Conservation (phyloP, 345 rosid species). For the Syzygium aqueum region DNA sequence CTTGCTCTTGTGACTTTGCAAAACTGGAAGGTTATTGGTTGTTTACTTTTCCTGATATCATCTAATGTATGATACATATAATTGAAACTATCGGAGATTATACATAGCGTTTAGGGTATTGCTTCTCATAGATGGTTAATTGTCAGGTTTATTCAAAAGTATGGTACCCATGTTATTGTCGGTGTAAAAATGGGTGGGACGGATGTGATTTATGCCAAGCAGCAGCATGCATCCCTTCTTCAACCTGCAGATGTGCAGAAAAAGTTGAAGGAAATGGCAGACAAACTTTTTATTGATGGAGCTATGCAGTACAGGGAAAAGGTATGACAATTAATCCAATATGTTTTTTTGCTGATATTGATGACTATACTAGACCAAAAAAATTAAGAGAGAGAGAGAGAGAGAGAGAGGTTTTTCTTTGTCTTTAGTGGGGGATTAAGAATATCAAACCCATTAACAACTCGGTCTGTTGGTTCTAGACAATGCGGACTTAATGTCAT, state of each 20-base stretch:
- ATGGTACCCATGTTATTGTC: conserved; percentile 40
- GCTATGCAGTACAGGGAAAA: conserved; percentile 4
- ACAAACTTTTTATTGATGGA: conserved; percentile 21
- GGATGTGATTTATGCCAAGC: conserved; percentile 36
- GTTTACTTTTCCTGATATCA: background rate
- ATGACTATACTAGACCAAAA: background rate
- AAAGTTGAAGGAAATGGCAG: conserved; percentile 36
- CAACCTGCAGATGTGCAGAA: conserved; percentile 32
- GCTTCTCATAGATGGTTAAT: background rate
- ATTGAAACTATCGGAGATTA: background rate
- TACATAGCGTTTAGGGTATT: background rate
- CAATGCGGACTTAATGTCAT: background rate
- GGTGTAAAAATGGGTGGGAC: conserved; percentile 50
- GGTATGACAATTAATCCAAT: conserved; percentile 5
- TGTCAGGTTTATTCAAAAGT: conserved; percentile 33
- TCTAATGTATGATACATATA: background rate
- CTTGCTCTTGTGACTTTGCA: background rate
- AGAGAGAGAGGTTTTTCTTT: background rate
- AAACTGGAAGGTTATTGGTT: background rate
- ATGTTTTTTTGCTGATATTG: background rate
- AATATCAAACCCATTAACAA: background rate
- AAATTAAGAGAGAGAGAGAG: background rate
- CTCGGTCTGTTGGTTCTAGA: background rate
- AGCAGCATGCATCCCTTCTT: conserved; percentile 35
- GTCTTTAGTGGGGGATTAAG: background rate